These are phyloP conservation scores for Geopyxis carbonaria DNA, from an alignment of 495 filamentous ascomycete species.

Conservation along the genomic window DNA sequence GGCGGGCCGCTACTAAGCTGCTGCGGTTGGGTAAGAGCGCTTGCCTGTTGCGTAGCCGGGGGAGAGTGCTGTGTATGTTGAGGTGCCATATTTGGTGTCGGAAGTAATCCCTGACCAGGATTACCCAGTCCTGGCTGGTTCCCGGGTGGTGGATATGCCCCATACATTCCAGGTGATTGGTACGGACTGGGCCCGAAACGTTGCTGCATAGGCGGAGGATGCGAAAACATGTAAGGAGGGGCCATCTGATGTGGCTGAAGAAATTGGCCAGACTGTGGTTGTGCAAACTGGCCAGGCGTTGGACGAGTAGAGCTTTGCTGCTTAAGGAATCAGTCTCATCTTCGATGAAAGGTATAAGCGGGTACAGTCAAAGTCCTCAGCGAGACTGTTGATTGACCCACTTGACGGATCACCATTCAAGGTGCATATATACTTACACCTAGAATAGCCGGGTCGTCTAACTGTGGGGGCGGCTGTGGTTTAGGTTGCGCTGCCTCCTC, in stretches of 20 bases:
- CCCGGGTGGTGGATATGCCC: conserved; percentile 19
- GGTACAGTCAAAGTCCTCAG: too few species aligned
- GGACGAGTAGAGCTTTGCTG: conserved; percentile 21
- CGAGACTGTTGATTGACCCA: too few species aligned
- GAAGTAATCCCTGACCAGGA: conserved; percentile 9
- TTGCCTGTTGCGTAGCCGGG: conserved; percentile 2
- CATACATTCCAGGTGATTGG: conserved; percentile 20
- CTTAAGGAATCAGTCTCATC: too few species aligned
- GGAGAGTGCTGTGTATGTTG: conserved; percentile 20
- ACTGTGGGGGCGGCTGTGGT: conserved; percentile 58
- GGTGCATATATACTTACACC: conserved; percentile 86
- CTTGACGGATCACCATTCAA: too few species aligned
- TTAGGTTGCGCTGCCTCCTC: conserved; percentile 52
- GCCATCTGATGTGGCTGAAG: conserved; percentile 11
- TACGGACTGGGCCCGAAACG: conserved; percentile 22
- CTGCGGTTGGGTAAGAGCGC: too few species aligned
- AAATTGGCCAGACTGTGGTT: conserved; percentile 15
- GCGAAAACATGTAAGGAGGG: conserved; percentile 1
- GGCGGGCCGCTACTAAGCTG: too few species aligned
- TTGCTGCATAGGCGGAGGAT: conserved; percentile 9
- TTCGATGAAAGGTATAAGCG: too few species aligned
- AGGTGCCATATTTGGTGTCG: conserved; percentile 12
- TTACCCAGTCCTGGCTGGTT: conserved; percentile 14
- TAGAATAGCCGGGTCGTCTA: conserved; percentile 91
- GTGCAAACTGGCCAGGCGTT: conserved; percentile 10